Conservation (phyloP, 768 basidiomycete species). For the Dacryopinax primogenitus region DNA sequence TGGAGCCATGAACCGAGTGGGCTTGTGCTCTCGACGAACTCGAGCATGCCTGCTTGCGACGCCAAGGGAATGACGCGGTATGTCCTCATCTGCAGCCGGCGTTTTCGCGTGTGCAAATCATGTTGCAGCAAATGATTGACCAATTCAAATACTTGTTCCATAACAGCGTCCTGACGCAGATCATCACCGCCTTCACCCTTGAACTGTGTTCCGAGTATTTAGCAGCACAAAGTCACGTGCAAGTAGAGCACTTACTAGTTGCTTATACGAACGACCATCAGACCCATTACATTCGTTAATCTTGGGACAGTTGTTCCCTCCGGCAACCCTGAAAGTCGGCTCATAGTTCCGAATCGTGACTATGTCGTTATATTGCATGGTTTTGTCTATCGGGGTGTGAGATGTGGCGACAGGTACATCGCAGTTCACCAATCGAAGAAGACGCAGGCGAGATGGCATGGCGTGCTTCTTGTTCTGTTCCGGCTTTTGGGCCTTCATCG, state of each 20-base stretch:
- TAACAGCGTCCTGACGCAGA: conserved; percentile 90
- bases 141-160: conserved; percentile 93
- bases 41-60: conserved; percentile 66
- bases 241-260: conserved; percentile 49
- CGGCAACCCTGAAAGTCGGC: conserved; percentile 45
- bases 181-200: conserved; percentile 88
- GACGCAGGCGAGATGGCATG: conserved; percentile 37
- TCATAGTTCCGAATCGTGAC: conserved; percentile 59
- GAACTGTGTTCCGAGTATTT: conserved; percentile 41
- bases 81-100: conserved; percentile 59
- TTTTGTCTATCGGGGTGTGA: conserved; percentile 54
- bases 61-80: conserved; percentile 86
- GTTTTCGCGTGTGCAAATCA: conserved; percentile 63
- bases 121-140: conserved; percentile 62
- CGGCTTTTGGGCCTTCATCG: conserved; percentile 32
- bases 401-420: conserved; percentile 76
- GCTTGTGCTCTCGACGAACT: conserved; percentile 73
- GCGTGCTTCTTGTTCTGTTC: conserved; percentile 23
- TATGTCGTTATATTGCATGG: conserved; percentile 52
- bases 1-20: conserved; percentile 52
- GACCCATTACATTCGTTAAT: conserved; percentile 56
- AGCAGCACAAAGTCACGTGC: background rate
- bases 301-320: conserved; percentile 76
- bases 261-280: conserved; percentile 53
- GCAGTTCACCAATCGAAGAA: conserved; percentile 37